Evolutionary conservation across 106 monocot species (phyloP).

Genomic region (Phalaenopsis aphrodite): DNA sequence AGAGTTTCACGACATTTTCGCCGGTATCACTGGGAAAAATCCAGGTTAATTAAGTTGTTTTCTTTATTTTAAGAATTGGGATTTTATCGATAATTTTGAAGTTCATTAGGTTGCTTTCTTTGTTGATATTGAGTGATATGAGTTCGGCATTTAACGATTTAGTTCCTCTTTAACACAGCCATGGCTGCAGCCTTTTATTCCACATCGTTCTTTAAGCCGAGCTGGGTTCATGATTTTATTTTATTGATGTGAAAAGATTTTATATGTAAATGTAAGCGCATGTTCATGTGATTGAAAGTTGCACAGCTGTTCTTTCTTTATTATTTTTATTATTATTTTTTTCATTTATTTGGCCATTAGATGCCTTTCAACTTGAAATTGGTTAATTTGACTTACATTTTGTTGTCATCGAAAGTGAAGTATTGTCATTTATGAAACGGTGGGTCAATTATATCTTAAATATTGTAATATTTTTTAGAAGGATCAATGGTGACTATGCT

Average conservation of each 20-base stretch:
- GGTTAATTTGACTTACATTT: not conserved
- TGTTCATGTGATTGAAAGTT: not conserved
- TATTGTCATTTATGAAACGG: too few species aligned
- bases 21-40: slow-evolving; percentile 65
- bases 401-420: too few species aligned
- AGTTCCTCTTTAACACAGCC: not conserved
- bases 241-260: not conserved
- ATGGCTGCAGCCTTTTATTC: not conserved
- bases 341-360: not conserved
- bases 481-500: too few species aligned
- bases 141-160: not conserved
- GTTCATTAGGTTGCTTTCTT: not conserved
- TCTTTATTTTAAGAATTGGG: not conserved
- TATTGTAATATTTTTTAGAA: too few species aligned
- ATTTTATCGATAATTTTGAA: not conserved
- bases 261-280: not conserved
- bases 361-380: not conserved
- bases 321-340: too few species aligned
- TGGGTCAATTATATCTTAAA: too few species aligned
- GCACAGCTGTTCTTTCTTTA: not conserved
- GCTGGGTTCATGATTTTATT: not conserved
- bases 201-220: not conserved
- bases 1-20: slow-evolving; percentile 57
- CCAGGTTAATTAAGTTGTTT: slow-evolving; percentile 29
- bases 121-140: not conserved